These are phyloP conservation scores for Penicillium sp. DNA, from an alignment of 2,329 filamentous ascomycete genomes.

Conservation along the genomic window DNA sequence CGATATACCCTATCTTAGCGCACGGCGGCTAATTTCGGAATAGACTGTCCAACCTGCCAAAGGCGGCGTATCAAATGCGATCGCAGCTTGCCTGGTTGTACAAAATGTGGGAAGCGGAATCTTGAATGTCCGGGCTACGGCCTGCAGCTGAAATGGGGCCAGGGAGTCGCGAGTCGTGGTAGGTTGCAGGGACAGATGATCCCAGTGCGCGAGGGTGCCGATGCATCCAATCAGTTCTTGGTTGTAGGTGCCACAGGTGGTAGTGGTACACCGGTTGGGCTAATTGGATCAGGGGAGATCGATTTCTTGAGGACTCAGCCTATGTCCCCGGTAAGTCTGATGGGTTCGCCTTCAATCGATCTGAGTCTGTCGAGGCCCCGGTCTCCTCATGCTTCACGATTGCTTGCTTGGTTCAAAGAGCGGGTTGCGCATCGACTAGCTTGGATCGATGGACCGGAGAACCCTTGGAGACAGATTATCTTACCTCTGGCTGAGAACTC, in stretches of 20 bases:
- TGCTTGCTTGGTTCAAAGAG: slow-evolving; percentile 4
- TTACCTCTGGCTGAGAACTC: slow-evolving; percentile 3
- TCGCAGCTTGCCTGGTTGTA: slow-evolving; percentile 1
- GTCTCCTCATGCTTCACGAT: background rate
- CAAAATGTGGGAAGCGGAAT: slow-evolving; percentile 2
- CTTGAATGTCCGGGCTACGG: slow-evolving; percentile 4
- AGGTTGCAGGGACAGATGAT: slow-evolving; percentile 3
- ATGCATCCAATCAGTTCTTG: background rate
- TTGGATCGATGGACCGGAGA: slow-evolving; percentile 3
- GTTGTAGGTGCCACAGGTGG: background rate
- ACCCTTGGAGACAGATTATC: slow-evolving; percentile 4
- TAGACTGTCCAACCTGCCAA: slow-evolving; percentile 5
- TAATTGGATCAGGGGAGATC: background rate
- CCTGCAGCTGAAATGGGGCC: slow-evolving; percentile 5
- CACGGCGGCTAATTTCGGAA: background rate
- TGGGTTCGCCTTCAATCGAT: background rate
- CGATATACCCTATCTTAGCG: background rate
- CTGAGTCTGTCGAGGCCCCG: background rate
- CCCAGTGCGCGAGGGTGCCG: background rate
- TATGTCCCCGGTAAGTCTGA: background rate
- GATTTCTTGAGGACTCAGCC: background rate
- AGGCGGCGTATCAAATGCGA: slow-evolving; percentile 5
- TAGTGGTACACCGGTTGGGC: background rate
- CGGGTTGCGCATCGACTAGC: slow-evolving; percentile 2
- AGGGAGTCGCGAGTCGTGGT: slow-evolving; percentile 3